Conservation (phyloP, 345 rosid genomes). For the Excoecaria cochinchinensis region DNA sequence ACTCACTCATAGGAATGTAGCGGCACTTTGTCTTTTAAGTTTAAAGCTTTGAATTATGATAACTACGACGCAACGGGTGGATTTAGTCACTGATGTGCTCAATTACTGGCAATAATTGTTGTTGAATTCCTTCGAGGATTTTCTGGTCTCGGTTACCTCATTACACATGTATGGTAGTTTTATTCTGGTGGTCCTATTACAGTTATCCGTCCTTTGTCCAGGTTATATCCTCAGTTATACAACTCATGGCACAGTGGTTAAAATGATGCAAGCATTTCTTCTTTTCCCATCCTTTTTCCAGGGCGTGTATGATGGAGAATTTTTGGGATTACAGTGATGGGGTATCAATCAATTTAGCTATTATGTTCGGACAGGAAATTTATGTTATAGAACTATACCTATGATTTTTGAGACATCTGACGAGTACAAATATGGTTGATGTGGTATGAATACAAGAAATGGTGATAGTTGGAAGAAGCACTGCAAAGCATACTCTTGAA, state of each 20-base stretch:
- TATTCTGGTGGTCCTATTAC: neutral
- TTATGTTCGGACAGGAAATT: too few species aligned
- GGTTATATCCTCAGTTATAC: neutral
- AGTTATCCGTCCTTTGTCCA: neutral
- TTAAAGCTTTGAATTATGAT: conserved; percentile 7
- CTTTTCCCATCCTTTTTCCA: neutral
- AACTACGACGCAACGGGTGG: neutral
- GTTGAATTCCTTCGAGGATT: neutral
- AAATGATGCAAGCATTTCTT: neutral
- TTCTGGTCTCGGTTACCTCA: neutral
- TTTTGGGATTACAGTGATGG: too few species aligned
- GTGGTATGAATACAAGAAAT: too few species aligned
- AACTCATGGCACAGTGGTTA: neutral
- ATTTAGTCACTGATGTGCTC: neutral
- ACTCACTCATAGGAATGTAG: conserved; percentile 34
- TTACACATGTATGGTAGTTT: neutral
- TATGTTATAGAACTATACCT: too few species aligned
- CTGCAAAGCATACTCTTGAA: too few species aligned
- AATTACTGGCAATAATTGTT: neutral
- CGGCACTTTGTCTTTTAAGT: conserved; percentile 23
- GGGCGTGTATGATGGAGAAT: too few species aligned
- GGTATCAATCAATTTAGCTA: too few species aligned
- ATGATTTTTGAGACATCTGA: too few species aligned
- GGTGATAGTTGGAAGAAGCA: too few species aligned
- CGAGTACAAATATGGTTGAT: too few species aligned